Conservation (phyloP, 345 rosid genomes). For the Gossypium ekmanianum region DNA sequence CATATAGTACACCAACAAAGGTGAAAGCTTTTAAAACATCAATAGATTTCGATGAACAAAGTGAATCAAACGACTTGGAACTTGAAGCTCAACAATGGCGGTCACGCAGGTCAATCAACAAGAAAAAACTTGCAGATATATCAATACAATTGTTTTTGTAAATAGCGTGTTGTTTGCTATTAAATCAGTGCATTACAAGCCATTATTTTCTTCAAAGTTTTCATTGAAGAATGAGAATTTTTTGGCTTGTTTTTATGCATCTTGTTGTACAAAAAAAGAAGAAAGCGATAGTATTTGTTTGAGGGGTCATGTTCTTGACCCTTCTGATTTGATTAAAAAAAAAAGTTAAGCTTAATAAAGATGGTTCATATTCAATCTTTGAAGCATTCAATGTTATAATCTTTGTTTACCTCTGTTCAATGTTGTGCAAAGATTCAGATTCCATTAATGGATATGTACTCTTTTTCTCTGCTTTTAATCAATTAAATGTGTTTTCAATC, state of each 20-base stretch:
- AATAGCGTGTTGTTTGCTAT: not conserved
- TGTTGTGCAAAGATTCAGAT: not conserved
- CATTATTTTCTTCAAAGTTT: slow-evolving; percentile 26
- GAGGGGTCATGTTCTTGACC: slow-evolving; percentile 20
- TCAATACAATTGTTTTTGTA: slow-evolving; percentile 27
- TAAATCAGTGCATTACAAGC: not conserved
- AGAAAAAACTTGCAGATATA: slow-evolving; percentile 43
- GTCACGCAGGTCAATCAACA: slow-evolving; percentile 25
- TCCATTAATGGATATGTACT: not conserved
- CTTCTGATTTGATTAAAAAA: slow-evolving; percentile 16
- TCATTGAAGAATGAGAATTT: slow-evolving; percentile 22
- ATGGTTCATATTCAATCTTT: not conserved
- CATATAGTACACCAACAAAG: slow-evolving; percentile 67
- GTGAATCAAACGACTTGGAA: slow-evolving; percentile 40
- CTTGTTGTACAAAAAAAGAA: slow-evolving; percentile 16
- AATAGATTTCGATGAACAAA: slow-evolving; percentile 24
- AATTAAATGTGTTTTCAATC: too few species aligned
- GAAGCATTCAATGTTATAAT: not conserved
- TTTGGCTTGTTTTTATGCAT: slow-evolving; percentile 30
- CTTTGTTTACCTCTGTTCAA: not conserved
- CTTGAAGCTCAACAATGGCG: slow-evolving; percentile 41
- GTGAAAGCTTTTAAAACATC: slow-evolving; percentile 40
- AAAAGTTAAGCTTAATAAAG: not conserved
- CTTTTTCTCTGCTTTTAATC: not conserved
- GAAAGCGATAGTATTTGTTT: slow-evolving; percentile 6